Evolutionary conservation across 495 filamentous ascomycete species (phyloP).

Genomic region (Penicillium simplicissimum): DNA sequence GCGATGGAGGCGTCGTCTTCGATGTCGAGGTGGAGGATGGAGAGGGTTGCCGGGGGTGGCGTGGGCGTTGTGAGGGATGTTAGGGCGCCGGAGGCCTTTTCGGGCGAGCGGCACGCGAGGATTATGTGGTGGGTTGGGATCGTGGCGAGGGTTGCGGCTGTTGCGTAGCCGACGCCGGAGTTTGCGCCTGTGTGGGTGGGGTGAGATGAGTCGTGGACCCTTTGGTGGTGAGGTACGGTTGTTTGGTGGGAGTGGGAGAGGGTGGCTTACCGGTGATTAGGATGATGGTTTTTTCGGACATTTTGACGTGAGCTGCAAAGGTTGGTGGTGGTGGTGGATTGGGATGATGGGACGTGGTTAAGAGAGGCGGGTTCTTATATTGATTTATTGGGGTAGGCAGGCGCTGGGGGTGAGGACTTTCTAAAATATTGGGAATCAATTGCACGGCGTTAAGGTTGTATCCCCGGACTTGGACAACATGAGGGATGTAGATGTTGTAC

Average conservation of each 20-base stretch:
- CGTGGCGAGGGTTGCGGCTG: slow-evolving; percentile 22
- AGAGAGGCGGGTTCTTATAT: background rate
- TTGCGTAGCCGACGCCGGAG: slow-evolving; percentile 34
- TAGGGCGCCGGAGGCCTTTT: too few relatives aligned
- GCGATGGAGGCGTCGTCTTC: slow-evolving; percentile 33
- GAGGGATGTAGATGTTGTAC: too few relatives aligned
- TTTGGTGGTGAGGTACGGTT: too few relatives aligned
- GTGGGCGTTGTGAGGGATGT: too few relatives aligned
- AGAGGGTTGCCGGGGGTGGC: slow-evolving; percentile 21
- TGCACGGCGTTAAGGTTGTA: too few relatives aligned
- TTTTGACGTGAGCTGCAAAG: too few relatives aligned
- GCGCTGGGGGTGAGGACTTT: too few relatives aligned
- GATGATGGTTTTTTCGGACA: background rate
- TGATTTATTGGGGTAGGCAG: background rate
- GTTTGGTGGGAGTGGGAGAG: too few relatives aligned
- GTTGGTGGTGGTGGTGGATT: too few relatives aligned
- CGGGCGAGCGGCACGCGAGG: slow-evolving; percentile 21
- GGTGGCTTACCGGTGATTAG: background rate
- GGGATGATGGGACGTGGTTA: background rate
- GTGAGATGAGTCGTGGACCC: too few relatives aligned
- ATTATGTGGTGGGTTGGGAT: slow-evolving; percentile 30
- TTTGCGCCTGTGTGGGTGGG: slow-evolving; percentile 26
- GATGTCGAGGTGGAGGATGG: slow-evolving; percentile 30
- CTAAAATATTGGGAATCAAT: too few relatives aligned
- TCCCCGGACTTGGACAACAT: too few relatives aligned